A percentile compares a stretch with the other conserved stretches of the same genome.
Conservation (phyloP, 331 rosid species). For the Pyracantha coccinea region DNA sequence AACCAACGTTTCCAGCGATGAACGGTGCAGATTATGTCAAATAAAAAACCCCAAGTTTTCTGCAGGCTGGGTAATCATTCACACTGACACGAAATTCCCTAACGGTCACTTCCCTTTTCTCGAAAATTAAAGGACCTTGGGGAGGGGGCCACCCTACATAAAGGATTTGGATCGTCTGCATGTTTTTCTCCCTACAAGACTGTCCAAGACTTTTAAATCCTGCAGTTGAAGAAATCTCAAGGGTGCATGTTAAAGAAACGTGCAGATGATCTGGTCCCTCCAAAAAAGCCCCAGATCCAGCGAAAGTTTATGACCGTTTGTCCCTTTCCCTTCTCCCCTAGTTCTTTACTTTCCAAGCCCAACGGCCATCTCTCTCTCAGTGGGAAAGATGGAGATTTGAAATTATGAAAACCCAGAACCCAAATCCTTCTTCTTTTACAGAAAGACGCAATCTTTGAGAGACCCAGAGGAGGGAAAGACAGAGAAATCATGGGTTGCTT, state of each 20-base stretch:
- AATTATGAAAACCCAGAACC: conserved; percentile 21
- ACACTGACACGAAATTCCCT: neutral
- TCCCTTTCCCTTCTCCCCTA: neutral
- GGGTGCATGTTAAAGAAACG: too few relatives aligned
- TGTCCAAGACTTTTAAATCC: too few relatives aligned
- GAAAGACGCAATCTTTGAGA: conserved; percentile 14
- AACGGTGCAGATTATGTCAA: neutral
- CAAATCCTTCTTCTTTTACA: neutral
- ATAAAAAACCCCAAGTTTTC: neutral
- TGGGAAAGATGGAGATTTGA: neutral
- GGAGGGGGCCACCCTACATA: neutral
- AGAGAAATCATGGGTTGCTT: conserved; percentile 65
- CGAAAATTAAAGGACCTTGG: neutral
- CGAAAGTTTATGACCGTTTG: conserved; percentile 20
- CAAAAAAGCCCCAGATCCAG: neutral
- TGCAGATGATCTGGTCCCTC: neutral
- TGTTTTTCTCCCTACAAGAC: too few relatives aligned
- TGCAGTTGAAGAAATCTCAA: too few relatives aligned
- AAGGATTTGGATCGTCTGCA: too few relatives aligned
- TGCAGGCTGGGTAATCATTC: conserved; percentile 16
- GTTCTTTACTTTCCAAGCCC: neutral
- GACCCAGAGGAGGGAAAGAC: neutral
- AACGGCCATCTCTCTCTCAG: neutral
- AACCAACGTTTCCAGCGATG: neutral
- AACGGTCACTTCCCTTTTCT: conserved; percentile 32